Base-by-base conservation (phyloP, 495 filamentous ascomycete species). In the Pyrenula massariospora region DNA sequence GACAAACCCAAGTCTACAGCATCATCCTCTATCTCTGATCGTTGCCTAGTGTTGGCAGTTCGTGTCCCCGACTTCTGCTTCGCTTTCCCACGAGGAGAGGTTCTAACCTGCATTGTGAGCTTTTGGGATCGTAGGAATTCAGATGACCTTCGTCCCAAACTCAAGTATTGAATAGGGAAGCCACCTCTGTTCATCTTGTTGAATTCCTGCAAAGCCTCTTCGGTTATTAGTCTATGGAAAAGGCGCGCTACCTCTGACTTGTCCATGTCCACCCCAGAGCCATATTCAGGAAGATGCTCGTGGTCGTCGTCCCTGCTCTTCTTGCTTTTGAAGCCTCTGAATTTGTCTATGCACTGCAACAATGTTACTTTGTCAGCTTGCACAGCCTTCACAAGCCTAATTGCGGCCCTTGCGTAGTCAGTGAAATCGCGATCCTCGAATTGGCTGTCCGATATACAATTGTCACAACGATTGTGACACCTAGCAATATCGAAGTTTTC, bases 401-500 rank as follows among this genome's bases (percentile, higher is more conserved):
- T 66, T 1, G 83, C 85, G 23, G 77, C 76, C 24, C 76, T 67
- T 12, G 91, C 93, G 63, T 86, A 77, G n/a, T 83, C 67, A 22
- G 86, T 88, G 54, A 88, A 85, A 68, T 98, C 91, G 53, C 79
- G 75, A 19, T 73, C 68, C 59, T 91, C 82, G 64, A 87, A 90
- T 2, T 76, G 72, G 58, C 66, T 74, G 52, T 78, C 82, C 1
- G 84, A 86, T 48, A 73, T 80, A 75, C 93, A 98, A 59, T 94
- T 96, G 64, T 97, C 93, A 69, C 93, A 99, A 10, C 76, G 77
- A 25, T 70, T 66, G 22, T 81, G 75, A 68, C 93, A 99, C 47
- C 87, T 73, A 11, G 84, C 78, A 48, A 74, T 73, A 10, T 78
- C 72, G 64, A 96, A 97, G 2, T 72, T 66, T 67, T 99, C 94